Evolutionary conservation across 129 eudicot species (phyloP).

Genomic region (Helichrysum umbraculigerum): DNA sequence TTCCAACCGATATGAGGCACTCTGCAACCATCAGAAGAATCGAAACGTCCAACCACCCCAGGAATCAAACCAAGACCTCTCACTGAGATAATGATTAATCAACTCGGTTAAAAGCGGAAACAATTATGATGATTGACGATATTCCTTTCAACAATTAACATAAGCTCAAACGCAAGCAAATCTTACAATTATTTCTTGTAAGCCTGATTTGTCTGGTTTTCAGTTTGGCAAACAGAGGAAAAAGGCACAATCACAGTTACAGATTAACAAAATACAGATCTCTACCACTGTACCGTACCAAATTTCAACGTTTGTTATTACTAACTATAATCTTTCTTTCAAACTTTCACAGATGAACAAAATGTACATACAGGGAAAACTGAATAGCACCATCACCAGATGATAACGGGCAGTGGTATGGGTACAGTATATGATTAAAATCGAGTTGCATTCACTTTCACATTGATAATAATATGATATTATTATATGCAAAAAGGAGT

Average conservation of each 20-base stretch:
- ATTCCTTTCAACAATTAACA: not conserved
- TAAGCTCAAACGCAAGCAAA: not conserved
- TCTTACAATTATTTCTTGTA: not conserved
- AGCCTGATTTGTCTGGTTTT: not conserved
- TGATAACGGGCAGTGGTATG: not conserved
- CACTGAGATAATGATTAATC: constrained; percentile 43
- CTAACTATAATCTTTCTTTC: not conserved
- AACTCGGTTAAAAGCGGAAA: constrained; percentile 17
- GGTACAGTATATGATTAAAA: constrained; percentile 1
- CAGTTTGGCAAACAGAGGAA: not conserved
- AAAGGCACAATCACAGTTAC: not conserved
- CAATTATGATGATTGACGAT: not conserved
- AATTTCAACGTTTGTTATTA: not conserved
- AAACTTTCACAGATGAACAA: not conserved
- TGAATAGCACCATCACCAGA: not conserved
- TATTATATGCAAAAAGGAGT: not conserved
- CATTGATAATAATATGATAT: not conserved
- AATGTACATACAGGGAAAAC: not conserved
- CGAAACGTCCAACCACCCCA: constrained; percentile 98
- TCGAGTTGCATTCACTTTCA: not conserved
- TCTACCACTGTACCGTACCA: not conserved
- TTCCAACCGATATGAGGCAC: constrained; percentile 99
- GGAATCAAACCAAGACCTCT: constrained; percentile 97
- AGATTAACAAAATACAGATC: not conserved
- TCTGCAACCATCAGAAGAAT: constrained; percentile 68